Conservation (phyloP, 2,329 filamentous ascomycete genomes). For the Diaporthe destruens region DNA sequence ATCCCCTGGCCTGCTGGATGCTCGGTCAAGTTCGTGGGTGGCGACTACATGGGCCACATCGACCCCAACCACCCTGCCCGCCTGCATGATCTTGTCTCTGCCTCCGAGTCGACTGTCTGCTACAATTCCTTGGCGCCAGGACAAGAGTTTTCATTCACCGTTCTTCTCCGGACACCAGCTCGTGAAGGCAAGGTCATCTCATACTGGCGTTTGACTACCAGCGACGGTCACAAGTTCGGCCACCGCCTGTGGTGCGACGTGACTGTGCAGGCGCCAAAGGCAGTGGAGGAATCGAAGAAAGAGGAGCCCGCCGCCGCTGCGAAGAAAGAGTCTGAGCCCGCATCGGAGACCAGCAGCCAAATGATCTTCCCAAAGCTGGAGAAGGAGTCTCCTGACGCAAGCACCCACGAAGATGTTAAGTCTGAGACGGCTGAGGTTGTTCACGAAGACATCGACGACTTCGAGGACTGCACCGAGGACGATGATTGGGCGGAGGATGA, state of each 20-base stretch:
- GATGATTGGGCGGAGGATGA: slow-evolving; percentile 74
- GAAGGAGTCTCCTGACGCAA: slow-evolving; percentile 88
- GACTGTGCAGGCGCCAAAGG: slow-evolving; percentile 67
- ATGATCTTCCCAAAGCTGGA: slow-evolving; percentile 99
- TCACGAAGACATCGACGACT: slow-evolving; percentile 60
- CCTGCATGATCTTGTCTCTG: slow-evolving; percentile 79
- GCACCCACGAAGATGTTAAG: slow-evolving; percentile 75
- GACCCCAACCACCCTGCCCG: slow-evolving; percentile 85
- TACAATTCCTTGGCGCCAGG: slow-evolving; percentile 77
- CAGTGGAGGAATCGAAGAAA: slow-evolving; percentile 49
- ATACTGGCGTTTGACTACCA: slow-evolving; percentile 93
- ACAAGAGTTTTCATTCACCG: slow-evolving; percentile 83
- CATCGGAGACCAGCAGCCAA: slow-evolving; percentile 63
- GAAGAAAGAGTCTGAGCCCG: slow-evolving; percentile 36
- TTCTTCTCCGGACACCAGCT: slow-evolving; percentile 83
- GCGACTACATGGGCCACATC: slow-evolving; percentile 95
- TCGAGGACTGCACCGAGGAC: slow-evolving; percentile 63
- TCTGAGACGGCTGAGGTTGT: slow-evolving; percentile 67
- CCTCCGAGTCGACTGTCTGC: slow-evolving; percentile 86
- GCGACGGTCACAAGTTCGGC: slow-evolving; percentile 85
- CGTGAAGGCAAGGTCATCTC: slow-evolving; percentile 87
- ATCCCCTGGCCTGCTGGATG: slow-evolving; percentile 88
- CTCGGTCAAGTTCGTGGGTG: slow-evolving; percentile 90
- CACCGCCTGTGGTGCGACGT: slow-evolving; percentile 97
- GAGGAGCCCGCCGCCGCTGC: slow-evolving; percentile 54